Base-by-base conservation (phyloP, 371 early-diverging fungal genomes). In the Mucor racemosus region DNA sequence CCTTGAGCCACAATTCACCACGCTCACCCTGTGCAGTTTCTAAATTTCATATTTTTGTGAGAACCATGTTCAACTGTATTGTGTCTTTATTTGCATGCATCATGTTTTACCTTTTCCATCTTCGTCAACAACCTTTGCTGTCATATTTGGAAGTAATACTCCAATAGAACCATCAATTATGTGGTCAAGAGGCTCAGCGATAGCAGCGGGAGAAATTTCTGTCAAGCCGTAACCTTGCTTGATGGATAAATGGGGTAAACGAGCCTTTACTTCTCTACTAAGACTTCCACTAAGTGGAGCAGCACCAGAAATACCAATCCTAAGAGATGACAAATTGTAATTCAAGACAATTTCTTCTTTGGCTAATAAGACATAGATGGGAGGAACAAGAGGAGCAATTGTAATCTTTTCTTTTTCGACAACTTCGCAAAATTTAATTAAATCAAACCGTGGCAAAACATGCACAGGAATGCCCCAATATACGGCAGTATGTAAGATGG, bases 1-100 rank as follows among this genome's bases (percentile, higher is more conserved):
- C 94, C 21, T 90, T 86, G 35, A 95, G 61, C 81, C 93, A 88
- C 53, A 95, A 76, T 71, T 94, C 94, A 15, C 94, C 94, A 1
- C 71, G 67, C 60, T 89, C 74, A 42, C 82, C 84, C 7, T 69
- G 65, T 5, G 86, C 84, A 19, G 89, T 73, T 64, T 86, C 87
- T 87, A 66, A 15, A 38, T 41, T 41, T 13, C 53, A 46, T 17
- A n/a, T 31, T 26, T 26, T 19, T 21, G 17, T 48, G 19, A 48
- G 14, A 26, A 26, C 0, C 48, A 10, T 26, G 26, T 26, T 26
- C 26, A 26, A 26, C n/a, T 26, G 26, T 26, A 3, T 26, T 26
- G 26, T 1, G 26, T 26, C 3, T 26, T 4, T 53, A 26, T 19
- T 11, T 21, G 13, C 8, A n/a, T 14, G 17, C 5, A 7, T 15